A percentile compares a stretch with the other conserved stretches of the same genome.
Conservation (phyloP, 495 filamentous ascomycete genomes). For the Hypoxylon rickii region DNA sequence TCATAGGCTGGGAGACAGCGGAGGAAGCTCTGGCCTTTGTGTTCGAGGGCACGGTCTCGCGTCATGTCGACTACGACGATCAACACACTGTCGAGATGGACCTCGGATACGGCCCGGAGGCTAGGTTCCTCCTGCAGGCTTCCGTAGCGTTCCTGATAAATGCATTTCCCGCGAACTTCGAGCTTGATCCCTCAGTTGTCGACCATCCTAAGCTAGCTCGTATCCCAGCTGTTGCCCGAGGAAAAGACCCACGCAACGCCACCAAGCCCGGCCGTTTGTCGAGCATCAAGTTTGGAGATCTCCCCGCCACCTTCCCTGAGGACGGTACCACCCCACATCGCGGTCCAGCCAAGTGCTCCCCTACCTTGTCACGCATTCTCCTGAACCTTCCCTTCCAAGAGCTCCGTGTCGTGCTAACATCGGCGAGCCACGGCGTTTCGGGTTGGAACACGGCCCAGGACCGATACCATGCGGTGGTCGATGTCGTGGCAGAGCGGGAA, state of each 20-base stretch:
- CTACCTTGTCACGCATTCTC: slow-evolving; percentile 62
- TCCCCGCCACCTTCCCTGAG: slow-evolving; percentile 49
- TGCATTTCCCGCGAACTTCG: slow-evolving; percentile 54
- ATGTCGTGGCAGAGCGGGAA: slow-evolving; percentile 66
- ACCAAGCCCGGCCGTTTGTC: slow-evolving; percentile 51
- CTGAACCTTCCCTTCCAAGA: slow-evolving; percentile 66
- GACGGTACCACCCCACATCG: slow-evolving; percentile 39
- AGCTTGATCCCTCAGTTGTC: slow-evolving; percentile 48
- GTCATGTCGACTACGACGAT: slow-evolving; percentile 32
- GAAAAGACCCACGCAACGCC: slow-evolving; percentile 36
- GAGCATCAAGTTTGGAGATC: slow-evolving; percentile 69
- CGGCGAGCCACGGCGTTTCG: slow-evolving; percentile 48
- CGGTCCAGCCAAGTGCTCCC: slow-evolving; percentile 35
- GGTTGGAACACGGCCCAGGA: slow-evolving; percentile 50
- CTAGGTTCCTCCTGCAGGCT: slow-evolving; percentile 40
- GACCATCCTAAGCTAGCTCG: slow-evolving; percentile 45
- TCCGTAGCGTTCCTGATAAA: slow-evolving; percentile 50
- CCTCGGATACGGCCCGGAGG: slow-evolving; percentile 39
- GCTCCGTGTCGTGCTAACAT: slow-evolving; percentile 61
- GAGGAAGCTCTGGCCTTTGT: slow-evolving; percentile 52
- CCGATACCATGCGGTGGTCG: slow-evolving; percentile 51
- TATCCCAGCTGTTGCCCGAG: slow-evolving; percentile 45
- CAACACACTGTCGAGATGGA: slow-evolving; percentile 32
- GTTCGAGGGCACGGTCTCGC: slow-evolving; percentile 28
- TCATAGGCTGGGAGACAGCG: slow-evolving; percentile 59